phyloP scores from a whole-genome alignment of 2,329 filamentous ascomycete species.

The Pseudocercospora fijiensis region DNA sequence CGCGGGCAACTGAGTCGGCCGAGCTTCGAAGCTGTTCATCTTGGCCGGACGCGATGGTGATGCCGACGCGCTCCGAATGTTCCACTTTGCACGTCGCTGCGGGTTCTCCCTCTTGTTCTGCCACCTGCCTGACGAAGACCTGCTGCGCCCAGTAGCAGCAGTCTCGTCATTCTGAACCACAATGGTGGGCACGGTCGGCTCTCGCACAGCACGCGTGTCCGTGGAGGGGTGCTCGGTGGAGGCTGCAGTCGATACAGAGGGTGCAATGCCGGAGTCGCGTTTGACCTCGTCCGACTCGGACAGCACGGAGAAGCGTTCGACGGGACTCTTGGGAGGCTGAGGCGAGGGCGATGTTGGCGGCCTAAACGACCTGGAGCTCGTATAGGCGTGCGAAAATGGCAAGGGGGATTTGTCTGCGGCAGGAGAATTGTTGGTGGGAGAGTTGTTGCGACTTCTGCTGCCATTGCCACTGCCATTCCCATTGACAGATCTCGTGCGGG shows the following conservation, averaged over 20 bases:
- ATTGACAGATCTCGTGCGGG: slow-evolving; percentile 5
- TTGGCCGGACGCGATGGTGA: slow-evolving; percentile 14
- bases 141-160: slow-evolving; percentile 5
- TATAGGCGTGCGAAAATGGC: neutral
- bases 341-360: slow-evolving; percentile 12
- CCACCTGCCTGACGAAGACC: slow-evolving; percentile 10
- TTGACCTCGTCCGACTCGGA: slow-evolving; percentile 29
- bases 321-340: neutral
- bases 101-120: slow-evolving; percentile 19
- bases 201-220: slow-evolving; percentile 27
- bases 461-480: neutral
- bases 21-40: slow-evolving; percentile 46
- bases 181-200: slow-evolving; percentile 47
- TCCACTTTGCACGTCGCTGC: neutral
- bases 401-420: slow-evolving; percentile 1
- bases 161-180: slow-evolving; percentile 45
- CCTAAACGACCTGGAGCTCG: neutral
- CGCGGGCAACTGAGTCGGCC: slow-evolving; percentile 56
- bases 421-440: slow-evolving; percentile 6
- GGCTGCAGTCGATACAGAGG: slow-evolving; percentile 29
- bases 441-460: slow-evolving; percentile 8
- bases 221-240: slow-evolving; percentile 14
- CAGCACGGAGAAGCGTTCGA: slow-evolving; percentile 9
- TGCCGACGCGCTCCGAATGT: slow-evolving; percentile 9
- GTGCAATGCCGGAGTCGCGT: slow-evolving; percentile 39